phyloP scores from a whole-genome alignment of 108 stramenopile species.

The Cyclotella cryptica region DNA sequence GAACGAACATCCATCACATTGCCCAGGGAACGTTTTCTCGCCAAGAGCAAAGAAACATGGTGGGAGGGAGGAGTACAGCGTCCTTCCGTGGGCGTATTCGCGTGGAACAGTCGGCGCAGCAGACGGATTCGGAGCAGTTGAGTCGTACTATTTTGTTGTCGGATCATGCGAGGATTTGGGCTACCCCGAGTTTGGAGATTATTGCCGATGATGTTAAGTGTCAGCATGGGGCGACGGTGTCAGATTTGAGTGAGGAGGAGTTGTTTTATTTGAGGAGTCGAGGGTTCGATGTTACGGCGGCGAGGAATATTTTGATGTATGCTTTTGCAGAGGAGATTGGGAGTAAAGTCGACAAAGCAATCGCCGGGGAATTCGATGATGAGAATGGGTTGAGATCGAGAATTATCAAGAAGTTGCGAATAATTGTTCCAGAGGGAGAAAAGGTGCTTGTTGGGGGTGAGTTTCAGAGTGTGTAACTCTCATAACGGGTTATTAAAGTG shows the following conservation, averaged over 20 bases:
- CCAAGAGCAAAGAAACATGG: constrained; percentile 93
- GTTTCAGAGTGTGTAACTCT: constrained; percentile 75
- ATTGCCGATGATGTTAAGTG: constrained; percentile 96
- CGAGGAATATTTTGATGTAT: constrained; percentile 89
- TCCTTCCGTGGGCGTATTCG: constrained; percentile 94
- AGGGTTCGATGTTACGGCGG: constrained; percentile 75
- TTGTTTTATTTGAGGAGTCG: constrained; percentile 92
- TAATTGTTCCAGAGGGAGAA: constrained; percentile 83
- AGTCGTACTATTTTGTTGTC: constrained; percentile 88
- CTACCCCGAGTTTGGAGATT: constrained; percentile 94
- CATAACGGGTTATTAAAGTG: neutral
- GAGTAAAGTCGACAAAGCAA: constrained; percentile 57
- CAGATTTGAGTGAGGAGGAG: constrained; percentile 94
- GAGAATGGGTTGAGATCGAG: constrained; percentile 73
- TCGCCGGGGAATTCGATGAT: constrained; percentile 68
- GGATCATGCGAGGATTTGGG: constrained; percentile 85
- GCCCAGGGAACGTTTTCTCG: constrained; percentile 78
- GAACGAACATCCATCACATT: constrained; percentile 92
- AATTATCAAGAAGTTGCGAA: constrained; percentile 72
- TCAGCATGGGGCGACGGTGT: constrained; percentile 96
- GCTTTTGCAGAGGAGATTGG: constrained; percentile 88
- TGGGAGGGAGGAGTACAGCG: constrained; percentile 85
- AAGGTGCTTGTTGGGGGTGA: constrained; percentile 74
- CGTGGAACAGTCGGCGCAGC: constrained; percentile 93
- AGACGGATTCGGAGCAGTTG: constrained; percentile 92